Percentiles rank a stretch among this genome's conserved stretches.
Conservation (phyloP, 1,139 yeast genomes). For the Schwanniomyces etchellsii region DNA sequence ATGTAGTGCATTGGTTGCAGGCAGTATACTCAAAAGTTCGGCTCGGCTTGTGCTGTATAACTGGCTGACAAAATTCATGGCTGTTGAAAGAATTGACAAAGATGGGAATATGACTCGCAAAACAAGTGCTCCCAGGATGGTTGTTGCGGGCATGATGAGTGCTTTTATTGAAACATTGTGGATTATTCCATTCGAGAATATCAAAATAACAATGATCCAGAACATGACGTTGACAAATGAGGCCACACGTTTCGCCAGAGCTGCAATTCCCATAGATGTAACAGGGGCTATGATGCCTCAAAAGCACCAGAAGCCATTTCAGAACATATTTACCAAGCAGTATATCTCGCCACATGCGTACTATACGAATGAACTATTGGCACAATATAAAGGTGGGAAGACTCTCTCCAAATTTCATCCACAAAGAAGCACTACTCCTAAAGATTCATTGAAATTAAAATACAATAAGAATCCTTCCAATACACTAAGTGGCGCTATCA, state of each 20-base stretch:
- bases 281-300: slow-evolving; percentile 17
- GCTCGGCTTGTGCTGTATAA: slow-evolving; percentile 73
- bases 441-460: slow-evolving; percentile 25
- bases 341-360: slow-evolving; percentile 43
- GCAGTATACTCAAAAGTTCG: slow-evolving; percentile 67
- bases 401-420: slow-evolving; percentile 19
- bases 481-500: slow-evolving; percentile 46
- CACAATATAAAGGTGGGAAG: slow-evolving; percentile 22
- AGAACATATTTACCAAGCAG: slow-evolving; percentile 25
- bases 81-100: slow-evolving; percentile 37
- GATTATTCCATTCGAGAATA: slow-evolving; percentile 87
- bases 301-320: slow-evolving; percentile 22
- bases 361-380: slow-evolving; percentile 29
- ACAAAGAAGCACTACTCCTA: slow-evolving; percentile 6
- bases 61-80: slow-evolving; percentile 72
- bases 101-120: slow-evolving; percentile 30
- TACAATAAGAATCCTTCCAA: slow-evolving; percentile 52
- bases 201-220: slow-evolving; percentile 84
- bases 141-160: slow-evolving; percentile 82
- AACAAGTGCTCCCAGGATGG: slow-evolving; percentile 65
- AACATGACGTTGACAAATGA: slow-evolving; percentile 41
- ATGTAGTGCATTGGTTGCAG: slow-evolving; percentile 72
- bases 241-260: slow-evolving; percentile 16
- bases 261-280: slow-evolving; percentile 18
- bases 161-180: slow-evolving; percentile 77